Base-by-base conservation (phyloP, 2,329 filamentous ascomycete genomes). In the Rhytidhysteron rufulum region DNA sequence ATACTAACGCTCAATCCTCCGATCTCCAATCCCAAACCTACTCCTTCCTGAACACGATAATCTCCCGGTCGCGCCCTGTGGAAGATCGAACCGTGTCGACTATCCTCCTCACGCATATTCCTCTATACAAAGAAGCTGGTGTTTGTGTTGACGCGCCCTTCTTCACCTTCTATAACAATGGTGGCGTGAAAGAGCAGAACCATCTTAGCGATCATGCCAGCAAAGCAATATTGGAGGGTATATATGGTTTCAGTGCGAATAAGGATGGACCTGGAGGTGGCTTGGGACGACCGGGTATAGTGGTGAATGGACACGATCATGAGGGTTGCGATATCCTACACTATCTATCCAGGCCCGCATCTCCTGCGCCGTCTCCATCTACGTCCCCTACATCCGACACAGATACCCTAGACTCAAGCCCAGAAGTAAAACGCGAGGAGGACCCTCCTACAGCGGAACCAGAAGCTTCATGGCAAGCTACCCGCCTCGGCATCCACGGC, bases 271-370 rank as follows among this genome's bases (percentile, higher is more conserved):
- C 79, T 1, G 80, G 72, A 0, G 60, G 66, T 9, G 88, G 88
- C 1, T 68, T 69, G 37, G 88, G 88, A 2, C 74, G 88, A 13
- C 77, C 73, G 7, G 90, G 91, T 1, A 69, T 97, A 5, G 82
- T 98, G 19, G 68, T 98, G 29, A 96, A 90, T 35, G 93, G 93
- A 0, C 93, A 98, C 61, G 93, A 98, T 58, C 93, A 98, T 63
- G 87, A 86, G 51, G 93, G 93, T 5, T 98, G 93, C 60, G 89
- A 97, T 64, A 85, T 84, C 6, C 85, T 85, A 57, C 93, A 98
- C 69, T 91, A 78, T 55, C 57, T 55, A 4, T n/a, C n/a, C n/a
- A n/a, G n/a, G n/a, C 43, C 47, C 4, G 32, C 39, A n/a, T 15
- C 32, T 16, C 15, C 3, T n/a, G 5, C n/a, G 24, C n/a, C n/a